Percentiles rank a stretch among this genome's conserved stretches.
These are phyloP conservation scores for Aquilaria sinensis DNA, from an alignment of 345 rosid genomes.

Conservation along the genomic window DNA sequence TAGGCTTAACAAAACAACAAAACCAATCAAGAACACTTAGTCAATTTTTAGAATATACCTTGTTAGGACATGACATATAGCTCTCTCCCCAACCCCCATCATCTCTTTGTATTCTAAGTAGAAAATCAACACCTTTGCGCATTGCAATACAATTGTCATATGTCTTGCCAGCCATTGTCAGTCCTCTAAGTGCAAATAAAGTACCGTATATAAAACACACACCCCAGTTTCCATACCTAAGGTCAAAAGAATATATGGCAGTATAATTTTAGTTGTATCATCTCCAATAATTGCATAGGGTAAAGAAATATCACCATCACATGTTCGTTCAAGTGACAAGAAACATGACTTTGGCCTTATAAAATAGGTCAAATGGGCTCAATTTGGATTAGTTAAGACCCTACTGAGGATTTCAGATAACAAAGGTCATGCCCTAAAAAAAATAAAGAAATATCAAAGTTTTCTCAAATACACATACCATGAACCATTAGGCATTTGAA, in stretches of 20 bases:
- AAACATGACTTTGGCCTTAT: too few species aligned
- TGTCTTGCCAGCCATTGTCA: neutral
- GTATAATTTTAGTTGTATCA: too few species aligned
- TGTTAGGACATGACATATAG: constrained; percentile 33
- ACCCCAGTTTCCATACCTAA: constrained; percentile 58
- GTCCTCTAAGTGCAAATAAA: constrained; percentile 37
- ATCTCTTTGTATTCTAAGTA: constrained; percentile 28
- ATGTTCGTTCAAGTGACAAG: too few species aligned
- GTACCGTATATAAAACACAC: constrained; percentile 46
- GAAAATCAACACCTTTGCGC: constrained; percentile 36
- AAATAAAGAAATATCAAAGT: too few species aligned
- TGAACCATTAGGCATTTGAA: constrained; percentile 49
- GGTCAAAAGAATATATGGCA: too few species aligned
- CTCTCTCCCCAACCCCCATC: constrained; percentile 70
- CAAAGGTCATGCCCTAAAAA: too few species aligned
- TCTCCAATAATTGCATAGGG: too few species aligned
- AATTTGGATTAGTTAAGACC: too few species aligned
- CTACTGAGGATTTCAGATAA: too few species aligned
- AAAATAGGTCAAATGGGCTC: too few species aligned
- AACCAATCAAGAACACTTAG: too few species aligned
- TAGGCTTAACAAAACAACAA: too few species aligned
- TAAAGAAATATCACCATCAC: neutral
- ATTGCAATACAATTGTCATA: constrained; percentile 26
- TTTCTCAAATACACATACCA: constrained; percentile 25
- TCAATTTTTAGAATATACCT: constrained; percentile 15